Evolutionary conservation across 306 rosid species (phyloP).

Genomic region (Castanopsis chinensis): DNA sequence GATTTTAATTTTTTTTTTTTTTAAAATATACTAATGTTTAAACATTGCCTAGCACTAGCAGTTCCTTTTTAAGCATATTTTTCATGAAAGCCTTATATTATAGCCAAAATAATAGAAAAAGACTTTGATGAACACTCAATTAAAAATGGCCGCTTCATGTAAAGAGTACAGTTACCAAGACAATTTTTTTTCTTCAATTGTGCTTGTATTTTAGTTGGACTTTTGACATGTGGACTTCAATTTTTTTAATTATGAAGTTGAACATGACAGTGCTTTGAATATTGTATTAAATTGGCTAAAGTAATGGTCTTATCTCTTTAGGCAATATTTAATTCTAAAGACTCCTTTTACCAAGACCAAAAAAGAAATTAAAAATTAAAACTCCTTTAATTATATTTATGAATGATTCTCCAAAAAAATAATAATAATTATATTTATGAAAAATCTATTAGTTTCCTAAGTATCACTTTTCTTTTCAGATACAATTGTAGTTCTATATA

Average conservation of each 20-base stretch:
- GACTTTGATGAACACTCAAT: neutral
- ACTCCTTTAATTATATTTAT: too few relatives aligned
- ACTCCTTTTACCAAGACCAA: too few relatives aligned
- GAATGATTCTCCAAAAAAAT: too few relatives aligned
- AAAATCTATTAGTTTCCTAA: too few relatives aligned
- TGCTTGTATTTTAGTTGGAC: neutral
- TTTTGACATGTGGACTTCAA: neutral
- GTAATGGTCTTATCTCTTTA: neutral
- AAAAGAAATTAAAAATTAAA: too few relatives aligned
- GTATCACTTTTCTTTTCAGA: too few relatives aligned
- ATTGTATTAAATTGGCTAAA: slow-evolving; percentile 4
- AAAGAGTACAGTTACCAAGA: neutral
- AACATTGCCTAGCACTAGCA: neutral
- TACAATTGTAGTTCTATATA: too few relatives aligned
- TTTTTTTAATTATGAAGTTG: neutral
- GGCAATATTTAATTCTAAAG: neutral
- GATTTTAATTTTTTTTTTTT: neutral
- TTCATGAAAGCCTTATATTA: too few relatives aligned
- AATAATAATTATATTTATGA: too few relatives aligned
- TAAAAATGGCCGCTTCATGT: neutral
- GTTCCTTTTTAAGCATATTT: neutral
- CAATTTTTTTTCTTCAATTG: neutral
- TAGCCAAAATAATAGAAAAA: neutral
- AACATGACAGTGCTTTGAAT: neutral
- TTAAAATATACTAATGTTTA: neutral